Conservation (phyloP, 2,329 filamentous ascomycete species). For the Raffaelea arxii region DNA sequence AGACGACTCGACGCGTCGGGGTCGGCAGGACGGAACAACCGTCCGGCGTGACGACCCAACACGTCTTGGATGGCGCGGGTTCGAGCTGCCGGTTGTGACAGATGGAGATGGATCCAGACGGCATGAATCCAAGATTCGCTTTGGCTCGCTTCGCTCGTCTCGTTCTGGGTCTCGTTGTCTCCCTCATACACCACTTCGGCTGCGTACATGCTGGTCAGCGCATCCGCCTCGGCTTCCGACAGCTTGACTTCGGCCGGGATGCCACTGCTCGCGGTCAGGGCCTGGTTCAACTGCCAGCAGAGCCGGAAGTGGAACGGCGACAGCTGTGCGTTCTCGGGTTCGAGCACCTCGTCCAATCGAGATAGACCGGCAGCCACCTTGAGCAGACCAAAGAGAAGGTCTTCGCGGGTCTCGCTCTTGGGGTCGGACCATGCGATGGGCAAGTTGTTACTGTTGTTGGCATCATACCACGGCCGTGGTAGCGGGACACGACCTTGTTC, state of each 20-base stretch:
- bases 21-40: slow-evolving; percentile 47
- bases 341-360: slow-evolving; percentile 59
- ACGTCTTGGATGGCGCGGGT: slow-evolving; percentile 62
- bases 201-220: slow-evolving; percentile 35
- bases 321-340: slow-evolving; percentile 66
- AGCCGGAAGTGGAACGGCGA: slow-evolving; percentile 67
- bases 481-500: slow-evolving; percentile 58
- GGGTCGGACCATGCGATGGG: slow-evolving; percentile 43
- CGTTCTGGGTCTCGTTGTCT: too few species aligned
- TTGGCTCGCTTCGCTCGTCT: slow-evolving; percentile 31
- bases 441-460: slow-evolving; percentile 43
- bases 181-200: slow-evolving; percentile 11
- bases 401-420: slow-evolving; percentile 48
- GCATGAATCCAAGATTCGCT: slow-evolving; percentile 60
- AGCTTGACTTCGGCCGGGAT: slow-evolving; percentile 32
- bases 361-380: slow-evolving; percentile 62
- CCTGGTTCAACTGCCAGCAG: slow-evolving; percentile 75
- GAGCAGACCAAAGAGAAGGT: slow-evolving; percentile 79
- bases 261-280: slow-evolving; percentile 40
- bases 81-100: slow-evolving; percentile 54
- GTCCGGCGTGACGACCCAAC: slow-evolving; percentile 59
- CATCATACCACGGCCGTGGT: slow-evolving; percentile 67
- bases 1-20: slow-evolving; percentile 23
- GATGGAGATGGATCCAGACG: slow-evolving; percentile 67
- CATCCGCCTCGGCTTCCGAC: slow-evolving; percentile 57